phyloP scores from a whole-genome alignment of 176 grass and related monocot species.

The Triticum dicoccoides region DNA sequence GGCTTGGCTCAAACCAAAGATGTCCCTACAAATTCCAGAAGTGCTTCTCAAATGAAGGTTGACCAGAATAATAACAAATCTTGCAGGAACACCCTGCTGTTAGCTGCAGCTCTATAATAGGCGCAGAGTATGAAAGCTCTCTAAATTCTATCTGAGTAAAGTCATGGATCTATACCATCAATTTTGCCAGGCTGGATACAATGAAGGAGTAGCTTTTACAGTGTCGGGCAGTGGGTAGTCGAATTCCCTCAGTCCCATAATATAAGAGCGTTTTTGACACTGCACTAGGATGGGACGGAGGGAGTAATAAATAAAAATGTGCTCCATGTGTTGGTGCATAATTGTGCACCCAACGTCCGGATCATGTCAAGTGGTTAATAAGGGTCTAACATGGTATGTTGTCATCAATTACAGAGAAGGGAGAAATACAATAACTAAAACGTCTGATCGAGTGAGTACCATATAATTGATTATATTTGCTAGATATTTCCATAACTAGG shows the following conservation, averaged over 20 bases:
- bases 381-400: background rate
- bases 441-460: background rate
- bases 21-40: background rate
- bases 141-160: background rate
- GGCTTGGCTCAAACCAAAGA: background rate
- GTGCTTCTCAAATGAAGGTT: background rate
- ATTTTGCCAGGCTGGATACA: background rate
- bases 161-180: background rate
- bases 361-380: background rate
- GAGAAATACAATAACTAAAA: background rate
- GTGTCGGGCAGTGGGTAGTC: background rate
- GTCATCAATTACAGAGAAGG: background rate
- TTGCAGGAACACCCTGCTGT: background rate
- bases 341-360: background rate
- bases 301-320: background rate
- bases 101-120: background rate
- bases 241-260: too few species aligned
- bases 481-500: background rate
- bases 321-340: background rate
- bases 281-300: too few species aligned
- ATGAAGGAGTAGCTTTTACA: background rate
- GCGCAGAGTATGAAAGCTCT: background rate
- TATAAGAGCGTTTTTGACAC: too few species aligned
- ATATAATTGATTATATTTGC: background rate
- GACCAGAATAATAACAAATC: background rate